Base-by-base conservation (phyloP, 2,329 filamentous ascomycete species). In the Trichophyton mentagrophytes region DNA sequence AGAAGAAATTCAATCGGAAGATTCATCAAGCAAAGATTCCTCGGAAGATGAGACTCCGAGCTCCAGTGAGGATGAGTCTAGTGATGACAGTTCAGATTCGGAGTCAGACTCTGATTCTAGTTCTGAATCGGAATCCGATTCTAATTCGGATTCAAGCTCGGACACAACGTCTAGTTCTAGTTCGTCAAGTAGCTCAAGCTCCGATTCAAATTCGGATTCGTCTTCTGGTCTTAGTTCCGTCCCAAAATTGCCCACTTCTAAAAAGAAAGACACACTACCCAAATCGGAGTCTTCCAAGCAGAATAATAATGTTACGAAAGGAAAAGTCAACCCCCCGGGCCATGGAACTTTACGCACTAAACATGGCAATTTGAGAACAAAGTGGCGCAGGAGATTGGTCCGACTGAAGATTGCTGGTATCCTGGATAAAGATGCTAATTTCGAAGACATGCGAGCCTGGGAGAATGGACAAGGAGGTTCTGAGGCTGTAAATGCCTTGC, bases 291-390 rank as follows among this genome's bases (percentile, higher is more conserved):
- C 8, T 9, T 13, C 66, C 25, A 67, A 68, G 6, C 58, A 63
- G 27, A 63, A 64, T 11, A 36, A 57, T 17, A 38, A 8, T 6
- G 7, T 15, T 27, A 25, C 25, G 20, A 67, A 66, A 40, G 58
- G 49, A 61, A 61, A 51, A 36, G 57, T 67, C 36, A 71, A 70
- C 13, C 69, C 78, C 57, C 80, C 82, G 49, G 77, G 77, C 3
- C 59, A 76, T 62, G 84, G 85, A 15, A 76, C 74, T 36, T 65
- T 68, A 22, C 66, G 69, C 17, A 87, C 85, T 0, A 78, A 78
- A 58, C 72, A 72, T 25, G 79, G 83, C 63, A 87, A 87, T 64
- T 67, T 72, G 33, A 77, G 85, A 44, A 77, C 77, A 46, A 79
- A 78, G 61, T 71, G 79, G 59, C 71, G 74, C 44, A 78, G 78